These are phyloP conservation scores for Candida nanaspora DNA, from an alignment of 805 yeast species.

Conservation along the genomic window DNA sequence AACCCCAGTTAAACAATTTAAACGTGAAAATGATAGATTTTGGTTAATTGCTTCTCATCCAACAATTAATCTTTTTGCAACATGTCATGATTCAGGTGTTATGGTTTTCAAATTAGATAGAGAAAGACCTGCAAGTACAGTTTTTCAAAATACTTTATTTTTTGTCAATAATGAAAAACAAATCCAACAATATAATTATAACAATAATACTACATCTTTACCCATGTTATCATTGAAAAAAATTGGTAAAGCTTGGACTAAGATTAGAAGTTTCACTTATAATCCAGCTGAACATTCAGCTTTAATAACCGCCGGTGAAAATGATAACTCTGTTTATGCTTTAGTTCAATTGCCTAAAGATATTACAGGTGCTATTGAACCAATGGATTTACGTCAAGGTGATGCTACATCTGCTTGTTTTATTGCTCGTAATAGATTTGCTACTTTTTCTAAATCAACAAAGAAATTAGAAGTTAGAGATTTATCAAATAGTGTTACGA, in stretches of 20 bases:
- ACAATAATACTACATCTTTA: slow-evolving; percentile 53
- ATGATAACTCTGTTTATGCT: slow-evolving; percentile 61
- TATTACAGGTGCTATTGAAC: slow-evolving; percentile 90
- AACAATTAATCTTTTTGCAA: slow-evolving; percentile 83
- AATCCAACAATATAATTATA: slow-evolving; percentile 71
- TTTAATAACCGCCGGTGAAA: slow-evolving; percentile 72
- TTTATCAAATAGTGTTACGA: slow-evolving; percentile 73
- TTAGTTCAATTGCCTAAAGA: slow-evolving; percentile 76
- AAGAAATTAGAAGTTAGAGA: slow-evolving; percentile 78
- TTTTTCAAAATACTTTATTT: slow-evolving; percentile 64
- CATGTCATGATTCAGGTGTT: slow-evolving; percentile 95
- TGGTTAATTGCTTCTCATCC: slow-evolving; percentile 93
- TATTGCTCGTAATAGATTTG: slow-evolving; percentile 92
- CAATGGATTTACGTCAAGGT: slow-evolving; percentile 72
- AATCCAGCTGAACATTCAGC: slow-evolving; percentile 90
- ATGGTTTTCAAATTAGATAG: slow-evolving; percentile 97
- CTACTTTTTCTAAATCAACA: slow-evolving; percentile 58
- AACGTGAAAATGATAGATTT: slow-evolving; percentile 89
- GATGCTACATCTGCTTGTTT: slow-evolving; percentile 81
- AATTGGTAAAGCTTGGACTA: slow-evolving; percentile 80
- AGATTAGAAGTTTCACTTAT: slow-evolving; percentile 77
- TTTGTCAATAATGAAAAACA: slow-evolving; percentile 82
- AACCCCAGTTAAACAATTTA: slow-evolving; percentile 87
- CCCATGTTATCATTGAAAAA: slow-evolving; percentile 82
- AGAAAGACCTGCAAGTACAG: slow-evolving; percentile 88